Evolutionary conservation across 768 basidiomycete species (phyloP), one percentile per base, ranked within the genome.

Genomic region (Mycena leptocephala): DNA sequence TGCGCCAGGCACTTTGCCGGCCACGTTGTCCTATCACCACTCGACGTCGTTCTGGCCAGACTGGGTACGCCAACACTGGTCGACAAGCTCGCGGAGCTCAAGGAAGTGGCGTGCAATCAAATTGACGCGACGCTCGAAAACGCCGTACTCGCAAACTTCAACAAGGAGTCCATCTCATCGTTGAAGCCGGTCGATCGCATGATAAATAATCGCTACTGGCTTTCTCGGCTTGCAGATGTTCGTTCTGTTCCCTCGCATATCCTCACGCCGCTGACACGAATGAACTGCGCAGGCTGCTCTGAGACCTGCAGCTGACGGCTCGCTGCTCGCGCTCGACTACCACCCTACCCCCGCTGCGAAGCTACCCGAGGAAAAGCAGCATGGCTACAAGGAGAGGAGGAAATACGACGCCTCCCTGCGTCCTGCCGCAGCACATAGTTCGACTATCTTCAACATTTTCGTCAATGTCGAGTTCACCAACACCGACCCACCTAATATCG

Each of bases 381-480:
- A 64, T 13, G 68, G 63, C 43, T 75, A 75, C 68, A 69, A 37
- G 2, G 65, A 75, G 61, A 64, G 0, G 39, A 63, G 74, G 37
- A 69, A 69, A 43, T 75, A 55, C 51, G 74, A 75, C 39, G 74
- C 74, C 37, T 35, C 74, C 55, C 74, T 75, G 24, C 74, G 74
- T 35, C 74, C 74, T 56, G 65, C 35, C 61, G 68, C 74, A 64
- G 68, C 74, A 30, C 0, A 53, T 1, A 30, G 2, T 32, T 70
- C 74, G 4, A 75, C 61, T 26, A 55, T 75, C 22, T 59, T 32
- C 33, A 75, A 75, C 68, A 65, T 75, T 22, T 35, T 70, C 37
- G 51, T 75, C 28, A 75, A 75, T 24, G 63, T 75, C 62, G 74
- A 75, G 43, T 75, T 64, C 39, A 75, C 74, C 32, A 64, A 55